Base-by-base conservation (phyloP, 192 early-diverging fungal genomes). In the Backusella westeae region DNA sequence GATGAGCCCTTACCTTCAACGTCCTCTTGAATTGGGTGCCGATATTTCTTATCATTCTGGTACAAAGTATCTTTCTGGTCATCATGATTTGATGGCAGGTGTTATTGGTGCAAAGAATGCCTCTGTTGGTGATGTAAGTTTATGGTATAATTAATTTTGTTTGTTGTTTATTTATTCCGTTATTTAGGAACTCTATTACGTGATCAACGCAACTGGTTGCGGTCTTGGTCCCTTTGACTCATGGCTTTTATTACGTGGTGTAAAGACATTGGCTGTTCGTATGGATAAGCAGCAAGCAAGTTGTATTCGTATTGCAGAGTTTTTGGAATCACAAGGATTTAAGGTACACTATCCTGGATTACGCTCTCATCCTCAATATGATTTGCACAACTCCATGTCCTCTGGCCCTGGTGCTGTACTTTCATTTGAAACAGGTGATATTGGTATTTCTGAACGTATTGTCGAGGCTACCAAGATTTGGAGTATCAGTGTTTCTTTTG, bases 41-140 rank as follows among this genome's bases (percentile, higher is more conserved):
- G 96, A 98, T 83, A 94, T 99, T 67, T 93, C 92, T 21, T 96
- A 96, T 75, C 96, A 99, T 68, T 98, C 96, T 35, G 98, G 96
- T 23, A 99, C 98, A 69, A 99, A 99, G 85, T 99, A 96, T 85
- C 89, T 99, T 15, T 92, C 91, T 34, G 98, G 98, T 7, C 98
- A 99, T 87, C 96, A 98, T 82, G 98, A 99, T 81, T 89, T 98
- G 79, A 98, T 98, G 96, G 96, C 96, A n/a, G 98, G 98, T 44
- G 94, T 98, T 0, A 92, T 98, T 74, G 96, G 94, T 5, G 89
- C 91, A 76, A 87, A 90, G 38, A 84, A 89, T 38, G 87, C 87
- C 36, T 78, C 88, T 12, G 87, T 97, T 36, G 96, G 87, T 8
- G 91, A 96, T 75, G 92, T 94, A 84, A 83, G 84, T 39, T 71